Evolutionary conservation across 768 basidiomycete genomes (phyloP).

Genomic region (Harrya chromipes): DNA sequence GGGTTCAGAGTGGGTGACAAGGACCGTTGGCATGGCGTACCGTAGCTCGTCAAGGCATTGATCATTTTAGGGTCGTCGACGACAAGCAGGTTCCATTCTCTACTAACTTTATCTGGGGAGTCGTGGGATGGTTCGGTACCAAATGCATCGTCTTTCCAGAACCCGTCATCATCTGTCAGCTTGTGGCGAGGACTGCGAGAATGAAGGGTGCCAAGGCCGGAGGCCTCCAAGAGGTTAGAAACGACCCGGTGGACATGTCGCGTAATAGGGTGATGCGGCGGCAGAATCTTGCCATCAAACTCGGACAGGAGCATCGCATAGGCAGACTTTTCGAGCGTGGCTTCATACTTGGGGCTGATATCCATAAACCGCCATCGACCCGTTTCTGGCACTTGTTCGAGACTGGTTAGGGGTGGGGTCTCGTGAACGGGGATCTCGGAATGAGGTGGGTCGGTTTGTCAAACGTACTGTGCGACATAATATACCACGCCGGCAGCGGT

Average conservation of each 20-base stretch:
- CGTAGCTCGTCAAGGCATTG: conserved; percentile 78
- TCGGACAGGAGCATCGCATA: conserved; percentile 47
- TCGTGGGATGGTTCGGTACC: conserved; percentile 2
- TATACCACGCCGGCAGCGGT: conserved; percentile 23
- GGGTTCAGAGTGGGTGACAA: neutral
- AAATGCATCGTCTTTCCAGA: conserved; percentile 24
- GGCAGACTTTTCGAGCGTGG: conserved; percentile 43
- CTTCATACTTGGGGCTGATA: conserved; percentile 55
- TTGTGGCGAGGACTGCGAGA: conserved; percentile 8
- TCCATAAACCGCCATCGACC: conserved; percentile 91
- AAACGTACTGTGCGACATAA: conserved; percentile 29
- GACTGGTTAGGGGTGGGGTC: conserved; percentile 37
- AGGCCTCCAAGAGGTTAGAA: conserved; percentile 62
- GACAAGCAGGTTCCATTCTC: conserved; percentile 71
- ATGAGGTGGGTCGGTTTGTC: neutral
- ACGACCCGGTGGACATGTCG: conserved; percentile 70
- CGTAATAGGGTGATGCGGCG: conserved; percentile 62
- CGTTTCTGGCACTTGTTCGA: conserved; percentile 84
- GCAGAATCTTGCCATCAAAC: conserved; percentile 54
- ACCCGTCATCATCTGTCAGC: conserved; percentile 11
- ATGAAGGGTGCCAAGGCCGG: conserved; percentile 62
- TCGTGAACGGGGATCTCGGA: neutral
- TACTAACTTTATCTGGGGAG: conserved; percentile 18
- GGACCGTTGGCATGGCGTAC: conserved; percentile 31
- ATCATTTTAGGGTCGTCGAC: conserved; percentile 66